phyloP scores from a whole-genome alignment of 2,329 filamentous ascomycete species.

The Colletotrichum sp. region DNA sequence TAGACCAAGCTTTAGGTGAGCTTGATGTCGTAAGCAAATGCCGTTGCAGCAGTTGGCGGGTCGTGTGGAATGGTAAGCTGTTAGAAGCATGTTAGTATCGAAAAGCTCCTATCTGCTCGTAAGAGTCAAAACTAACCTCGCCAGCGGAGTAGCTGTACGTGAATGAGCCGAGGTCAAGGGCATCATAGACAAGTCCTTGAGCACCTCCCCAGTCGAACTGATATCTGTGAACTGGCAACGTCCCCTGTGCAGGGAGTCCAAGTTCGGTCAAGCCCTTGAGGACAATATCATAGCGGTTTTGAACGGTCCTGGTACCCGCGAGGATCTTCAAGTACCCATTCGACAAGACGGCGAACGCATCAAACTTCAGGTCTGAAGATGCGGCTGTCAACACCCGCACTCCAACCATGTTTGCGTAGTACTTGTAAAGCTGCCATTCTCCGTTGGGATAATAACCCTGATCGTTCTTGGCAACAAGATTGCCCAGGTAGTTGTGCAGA shows the following conservation, averaged over 20 bases:
- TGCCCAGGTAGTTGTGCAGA: slow-evolving; percentile 50
- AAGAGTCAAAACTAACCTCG: background rate
- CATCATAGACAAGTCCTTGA: background rate
- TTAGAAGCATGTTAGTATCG: background rate
- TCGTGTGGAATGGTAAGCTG: background rate
- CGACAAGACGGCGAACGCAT: background rate
- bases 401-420: background rate
- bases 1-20: background rate
- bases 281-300: background rate
- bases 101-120: background rate
- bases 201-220: background rate
- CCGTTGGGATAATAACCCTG: background rate
- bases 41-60: background rate
- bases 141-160: background rate
- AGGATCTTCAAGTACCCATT: background rate
- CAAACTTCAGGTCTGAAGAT: background rate
- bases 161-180: background rate
- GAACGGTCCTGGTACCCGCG: background rate
- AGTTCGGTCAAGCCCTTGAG: background rate
- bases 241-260: background rate
- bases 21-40: background rate
- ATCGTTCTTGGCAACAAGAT: slow-evolving; percentile 25
- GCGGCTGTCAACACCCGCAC: background rate
- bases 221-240: background rate
- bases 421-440: background rate